Base-by-base conservation (phyloP, 192 early-diverging fungal genomes). In the Spizellomyces sp. region DNA sequence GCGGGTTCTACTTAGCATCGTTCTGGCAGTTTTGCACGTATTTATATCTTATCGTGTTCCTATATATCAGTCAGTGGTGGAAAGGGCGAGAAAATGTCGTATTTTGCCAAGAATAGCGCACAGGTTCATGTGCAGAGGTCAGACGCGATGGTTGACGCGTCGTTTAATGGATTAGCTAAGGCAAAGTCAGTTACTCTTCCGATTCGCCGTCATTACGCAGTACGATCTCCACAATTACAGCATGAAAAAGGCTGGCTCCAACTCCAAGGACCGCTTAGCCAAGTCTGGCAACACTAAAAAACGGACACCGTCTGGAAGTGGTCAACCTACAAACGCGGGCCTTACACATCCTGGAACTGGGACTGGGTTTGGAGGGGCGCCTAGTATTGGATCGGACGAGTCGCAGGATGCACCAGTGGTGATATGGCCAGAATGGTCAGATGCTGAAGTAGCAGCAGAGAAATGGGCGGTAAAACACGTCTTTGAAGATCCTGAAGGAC, bases 401-500 rank as follows among this genome's bases (percentile, higher is more conserved):
- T 14, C 58, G 8, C 61, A 55, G 47, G 81, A 83, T 36, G 44
- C 64, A 15, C 80, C 82, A 0, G 70, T 85, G 17, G 73, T 82
- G 6, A 80, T 85, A 43, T 87, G 77, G 69, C 86, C 86, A n/a
- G 85, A 86, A 64, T 88, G 86, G 86, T 74, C 63, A 45, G 86
- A 88, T 57, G 66, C 79, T 10, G 87, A 88, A 52, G 66, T 88
- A 5, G 70, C 76, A 14, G 76, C 82, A 0, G 87, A 88, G 74
- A 88, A 88, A 62, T 88, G 83, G 82, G 67, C 60, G 2, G 79
- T 80, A 5, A 88, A 88, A 71, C 86, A 88, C 61, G 71, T 71
- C 1, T 88, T 87, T 66, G 87, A 88, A 56, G 87, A 88, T 70
- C 80, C 81, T 14, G 85, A 88, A 36, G 80, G 77, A 6, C 67